phyloP scores from a whole-genome alignment of 2,329 filamentous ascomycete genomes.

The Alternaria consortialis region DNA sequence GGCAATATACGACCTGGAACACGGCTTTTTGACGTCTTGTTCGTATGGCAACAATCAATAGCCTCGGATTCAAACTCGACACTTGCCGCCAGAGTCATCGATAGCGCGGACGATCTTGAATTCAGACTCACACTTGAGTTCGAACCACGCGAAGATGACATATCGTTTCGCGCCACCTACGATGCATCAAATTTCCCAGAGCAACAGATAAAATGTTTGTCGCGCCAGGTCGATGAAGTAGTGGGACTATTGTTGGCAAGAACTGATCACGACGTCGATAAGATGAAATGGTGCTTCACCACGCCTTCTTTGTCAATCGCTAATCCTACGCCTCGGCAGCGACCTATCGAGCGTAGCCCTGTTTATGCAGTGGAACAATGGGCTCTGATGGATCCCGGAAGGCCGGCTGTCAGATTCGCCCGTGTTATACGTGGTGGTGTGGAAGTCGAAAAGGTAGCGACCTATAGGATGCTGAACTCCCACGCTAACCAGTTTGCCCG shows the following conservation, averaged over 20 bases:
- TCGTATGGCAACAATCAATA: conserved; percentile 85
- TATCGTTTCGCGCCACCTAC: conserved; percentile 65
- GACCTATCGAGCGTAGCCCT: conserved; percentile 37
- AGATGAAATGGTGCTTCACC: conserved; percentile 35
- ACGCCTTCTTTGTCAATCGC: conserved; percentile 49
- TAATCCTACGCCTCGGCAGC: conserved; percentile 49
- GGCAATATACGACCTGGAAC: conserved; percentile 64
- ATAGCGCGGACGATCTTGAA: conserved; percentile 76
- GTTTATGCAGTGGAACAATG: conserved; percentile 63
- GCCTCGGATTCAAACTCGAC: conserved; percentile 36
- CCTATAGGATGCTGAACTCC: conserved; percentile 71
- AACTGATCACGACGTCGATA: conserved; percentile 44
- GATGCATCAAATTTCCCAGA: conserved; percentile 63
- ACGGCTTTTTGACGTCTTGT: conserved; percentile 76
- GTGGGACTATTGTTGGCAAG: conserved; percentile 55
- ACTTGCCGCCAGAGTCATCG: conserved; percentile 62
- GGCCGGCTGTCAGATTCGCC: conserved; percentile 71
- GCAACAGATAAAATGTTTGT: conserved; percentile 65
- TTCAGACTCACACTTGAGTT: conserved; percentile 80
- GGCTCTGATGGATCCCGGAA: conserved; percentile 59
- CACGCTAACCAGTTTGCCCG: conserved; percentile 71
- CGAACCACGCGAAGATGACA: conserved; percentile 65
- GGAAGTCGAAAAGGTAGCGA: conserved; percentile 57
- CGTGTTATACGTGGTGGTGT: conserved; percentile 53
- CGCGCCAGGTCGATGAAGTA: conserved; percentile 68